Conservation (phyloP, 176 grass and related monocot species). For the Thalia dealbata region DNA sequence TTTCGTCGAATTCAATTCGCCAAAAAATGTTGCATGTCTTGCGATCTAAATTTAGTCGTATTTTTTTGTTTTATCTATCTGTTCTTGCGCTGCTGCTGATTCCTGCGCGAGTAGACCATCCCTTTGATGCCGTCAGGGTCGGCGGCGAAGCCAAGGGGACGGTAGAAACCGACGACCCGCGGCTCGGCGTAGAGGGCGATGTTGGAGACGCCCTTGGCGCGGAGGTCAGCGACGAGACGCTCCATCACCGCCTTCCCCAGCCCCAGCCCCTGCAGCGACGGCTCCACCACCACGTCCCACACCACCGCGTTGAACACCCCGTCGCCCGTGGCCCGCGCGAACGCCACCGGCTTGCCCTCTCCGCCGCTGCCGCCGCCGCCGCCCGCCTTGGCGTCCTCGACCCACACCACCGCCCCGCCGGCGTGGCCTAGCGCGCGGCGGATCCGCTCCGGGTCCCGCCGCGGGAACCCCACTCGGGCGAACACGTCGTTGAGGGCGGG, state of each 20-base stretch:
- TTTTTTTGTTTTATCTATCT: background rate
- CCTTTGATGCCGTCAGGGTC: slow-evolving; percentile 74
- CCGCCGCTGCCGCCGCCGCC: too few relatives aligned
- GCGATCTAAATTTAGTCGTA: background rate
- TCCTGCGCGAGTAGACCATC: slow-evolving; percentile 70
- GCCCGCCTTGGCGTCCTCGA: slow-evolving; percentile 15
- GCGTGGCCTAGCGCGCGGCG: slow-evolving; percentile 51
- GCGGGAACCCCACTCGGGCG: slow-evolving; percentile 74
- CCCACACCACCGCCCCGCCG: slow-evolving; percentile 64
- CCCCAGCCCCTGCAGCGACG: slow-evolving; percentile 67
- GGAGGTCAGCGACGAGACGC: slow-evolving; percentile 54
- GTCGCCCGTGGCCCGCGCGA: slow-evolving; percentile 82
- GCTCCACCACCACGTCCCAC: slow-evolving; percentile 89
- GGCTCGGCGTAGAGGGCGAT: slow-evolving; percentile 87
- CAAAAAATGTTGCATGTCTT: too few relatives aligned
- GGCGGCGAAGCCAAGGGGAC: slow-evolving; percentile 56
- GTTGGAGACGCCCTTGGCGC: slow-evolving; percentile 51
- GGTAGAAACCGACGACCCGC: slow-evolving; percentile 64
- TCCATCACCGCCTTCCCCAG: slow-evolving; percentile 87
- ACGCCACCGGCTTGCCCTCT: slow-evolving; percentile 48
- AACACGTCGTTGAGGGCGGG: slow-evolving; percentile 71
- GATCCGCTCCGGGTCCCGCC: slow-evolving; percentile 52
- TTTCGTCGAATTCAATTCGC: too few relatives aligned
- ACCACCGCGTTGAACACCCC: slow-evolving; percentile 96
- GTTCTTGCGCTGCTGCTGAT: slow-evolving; percentile 14